These are phyloP conservation scores for Debaryomycetaceae sp. DNA, from an alignment of 1,139 yeast species.

Conservation along the genomic window DNA sequence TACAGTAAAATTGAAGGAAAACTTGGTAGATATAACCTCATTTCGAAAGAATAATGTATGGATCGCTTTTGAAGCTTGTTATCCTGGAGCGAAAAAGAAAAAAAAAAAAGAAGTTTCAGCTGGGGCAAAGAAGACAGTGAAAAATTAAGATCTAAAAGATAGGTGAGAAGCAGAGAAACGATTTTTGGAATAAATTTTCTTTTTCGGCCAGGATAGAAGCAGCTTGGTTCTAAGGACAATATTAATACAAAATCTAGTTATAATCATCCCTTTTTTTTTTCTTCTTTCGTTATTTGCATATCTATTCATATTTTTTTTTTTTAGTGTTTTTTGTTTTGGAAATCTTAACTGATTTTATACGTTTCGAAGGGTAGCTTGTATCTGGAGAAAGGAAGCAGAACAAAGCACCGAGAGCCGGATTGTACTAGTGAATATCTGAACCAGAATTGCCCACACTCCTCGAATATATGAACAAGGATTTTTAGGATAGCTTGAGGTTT, in stretches of 20 bases:
- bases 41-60: slow-evolving; percentile 7
- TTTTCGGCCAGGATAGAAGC: not conserved
- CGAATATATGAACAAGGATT: not conserved
- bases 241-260: not conserved
- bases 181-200: not conserved
- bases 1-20: slow-evolving; percentile 1
- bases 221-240: not conserved
- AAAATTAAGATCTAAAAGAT: not conserved
- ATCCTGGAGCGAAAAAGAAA: not conserved
- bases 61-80: slow-evolving; percentile 1
- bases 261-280: slow-evolving; percentile 2
- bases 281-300: slow-evolving; percentile 4
- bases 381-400: not conserved
- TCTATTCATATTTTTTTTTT: slow-evolving; percentile 3
- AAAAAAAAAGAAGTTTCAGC: not conserved
- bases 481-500: not conserved
- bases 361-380: not conserved
- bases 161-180: not conserved
- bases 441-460: not conserved
- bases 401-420: not conserved
- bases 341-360: not conserved
- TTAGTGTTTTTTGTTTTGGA: slow-evolving; percentile 2
- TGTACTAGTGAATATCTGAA: not conserved
- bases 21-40: slow-evolving; percentile 1
- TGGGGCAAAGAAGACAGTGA: not conserved